Conservation (phyloP, 1,139 yeast genomes). For the Yamadazyma sp. region DNA sequence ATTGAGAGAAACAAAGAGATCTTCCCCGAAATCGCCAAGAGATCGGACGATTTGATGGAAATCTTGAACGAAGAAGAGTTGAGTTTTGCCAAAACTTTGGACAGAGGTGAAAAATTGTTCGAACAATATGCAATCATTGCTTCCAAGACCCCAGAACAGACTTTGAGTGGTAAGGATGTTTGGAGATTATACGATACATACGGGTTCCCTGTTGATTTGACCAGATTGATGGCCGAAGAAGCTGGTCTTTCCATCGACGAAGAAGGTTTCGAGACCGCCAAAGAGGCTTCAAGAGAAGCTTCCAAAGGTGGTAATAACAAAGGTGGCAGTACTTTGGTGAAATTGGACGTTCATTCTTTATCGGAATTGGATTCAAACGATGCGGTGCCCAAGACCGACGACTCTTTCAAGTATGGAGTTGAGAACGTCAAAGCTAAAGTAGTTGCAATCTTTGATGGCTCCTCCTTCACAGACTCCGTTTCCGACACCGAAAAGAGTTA, state of each 20-base stretch:
- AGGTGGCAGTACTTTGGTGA: conserved; percentile 60
- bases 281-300: conserved; percentile 86
- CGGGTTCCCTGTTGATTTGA: conserved; percentile 98
- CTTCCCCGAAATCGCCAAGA: conserved; percentile 85
- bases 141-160: conserved; percentile 68
- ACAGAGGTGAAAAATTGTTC: conserved; percentile 95
- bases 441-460: conserved; percentile 71
- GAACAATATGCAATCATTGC: conserved; percentile 91
- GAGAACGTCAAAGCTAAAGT: conserved; percentile 64
- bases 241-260: conserved; percentile 93
- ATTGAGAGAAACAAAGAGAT: conserved; percentile 84
- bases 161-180: conserved; percentile 88
- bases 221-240: conserved; percentile 98
- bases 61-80: conserved; percentile 94
- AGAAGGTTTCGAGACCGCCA: conserved; percentile 86
- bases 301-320: conserved; percentile 81
- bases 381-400: conserved; percentile 79
- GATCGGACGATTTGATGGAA: conserved; percentile 77
- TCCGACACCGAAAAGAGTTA: conserved; percentile 52
- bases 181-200: conserved; percentile 99
- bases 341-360: conserved; percentile 87
- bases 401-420: conserved; percentile 67
- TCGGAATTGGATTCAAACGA: conserved; percentile 60
- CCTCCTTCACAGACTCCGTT: conserved; percentile 52
- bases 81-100: conserved; percentile 91